Percentiles rank a stretch among this genome's conserved stretches.
Evolutionary conservation across 305 asterid genomes (phyloP).

Genomic region (Fraxinus angustifolia): DNA sequence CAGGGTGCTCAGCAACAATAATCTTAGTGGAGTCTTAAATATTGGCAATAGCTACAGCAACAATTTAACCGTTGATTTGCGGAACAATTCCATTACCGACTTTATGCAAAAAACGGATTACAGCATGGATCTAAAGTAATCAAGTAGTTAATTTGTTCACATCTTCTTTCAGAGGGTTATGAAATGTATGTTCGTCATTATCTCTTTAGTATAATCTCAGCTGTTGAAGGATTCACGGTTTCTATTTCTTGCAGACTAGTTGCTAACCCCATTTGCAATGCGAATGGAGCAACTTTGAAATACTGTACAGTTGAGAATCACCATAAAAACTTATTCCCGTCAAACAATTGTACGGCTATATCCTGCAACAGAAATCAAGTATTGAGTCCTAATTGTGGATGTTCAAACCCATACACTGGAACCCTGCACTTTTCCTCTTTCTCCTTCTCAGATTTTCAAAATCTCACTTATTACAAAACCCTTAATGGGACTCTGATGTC

Average conservation of each 20-base stretch:
- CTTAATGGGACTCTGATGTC: constrained; percentile 51
- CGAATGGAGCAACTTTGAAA: constrained; percentile 37
- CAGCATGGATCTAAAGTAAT: constrained; percentile 39
- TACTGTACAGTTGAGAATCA: constrained; percentile 40
- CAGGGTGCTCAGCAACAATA: constrained; percentile 64
- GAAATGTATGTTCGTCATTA: not conserved
- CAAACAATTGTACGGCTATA: constrained; percentile 37
- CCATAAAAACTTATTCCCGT: constrained; percentile 23
- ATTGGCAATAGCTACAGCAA: constrained; percentile 58
- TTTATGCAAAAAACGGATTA: constrained; percentile 47
- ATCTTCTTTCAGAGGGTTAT: not conserved
- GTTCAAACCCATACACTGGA: constrained; percentile 76
- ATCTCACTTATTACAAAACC: constrained; percentile 44
- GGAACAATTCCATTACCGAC: constrained; percentile 49
- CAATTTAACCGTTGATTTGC: constrained; percentile 61
- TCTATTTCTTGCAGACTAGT: constrained; percentile 45
- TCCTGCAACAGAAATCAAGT: constrained; percentile 48
- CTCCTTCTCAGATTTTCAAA: constrained; percentile 66
- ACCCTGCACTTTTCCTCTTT: constrained; percentile 59
- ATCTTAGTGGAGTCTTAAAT: constrained; percentile 58
- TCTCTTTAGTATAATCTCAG: constrained; percentile 2
- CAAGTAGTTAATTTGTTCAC: not conserved
- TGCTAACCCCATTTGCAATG: constrained; percentile 68
- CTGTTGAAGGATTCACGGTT: constrained; percentile 2
- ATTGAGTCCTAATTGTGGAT: constrained; percentile 63